phyloP scores from a whole-genome alignment of 352 stramenopile species.

The Globisporangium ultimum region DNA sequence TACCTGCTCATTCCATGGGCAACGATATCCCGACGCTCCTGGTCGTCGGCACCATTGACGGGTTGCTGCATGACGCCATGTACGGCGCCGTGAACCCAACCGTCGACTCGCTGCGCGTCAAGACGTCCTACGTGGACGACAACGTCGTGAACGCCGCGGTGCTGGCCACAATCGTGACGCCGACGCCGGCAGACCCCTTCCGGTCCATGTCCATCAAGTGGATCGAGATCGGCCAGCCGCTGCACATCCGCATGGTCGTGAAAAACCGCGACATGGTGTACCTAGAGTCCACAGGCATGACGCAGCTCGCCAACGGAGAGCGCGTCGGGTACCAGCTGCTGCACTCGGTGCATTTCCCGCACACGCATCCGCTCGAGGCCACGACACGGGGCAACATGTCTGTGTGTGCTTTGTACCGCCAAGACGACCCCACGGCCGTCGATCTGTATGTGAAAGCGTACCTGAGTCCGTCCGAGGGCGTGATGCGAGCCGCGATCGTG shows the following conservation, averaged over 20 bases:
- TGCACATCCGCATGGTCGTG: conserved; percentile 36
- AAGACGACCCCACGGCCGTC: too few species aligned
- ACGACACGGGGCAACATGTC: too few species aligned
- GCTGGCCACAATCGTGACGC: conserved; percentile 38
- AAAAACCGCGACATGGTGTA: too few species aligned
- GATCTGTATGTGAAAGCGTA: too few species aligned
- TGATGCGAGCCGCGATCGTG: too few species aligned
- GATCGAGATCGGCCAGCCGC: conserved; percentile 39
- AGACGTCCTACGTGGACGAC: conserved; percentile 45
- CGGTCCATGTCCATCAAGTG: conserved; percentile 55
- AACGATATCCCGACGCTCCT: conserved; percentile 36
- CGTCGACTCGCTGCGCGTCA: conserved; percentile 41
- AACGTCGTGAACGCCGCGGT: conserved; percentile 46
- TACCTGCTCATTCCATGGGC: neutral
- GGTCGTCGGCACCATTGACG: conserved; percentile 46
- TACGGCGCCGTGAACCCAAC: conserved; percentile 42
- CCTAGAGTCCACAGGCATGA: too few species aligned
- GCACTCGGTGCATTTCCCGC: too few species aligned
- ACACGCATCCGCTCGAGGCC: too few species aligned
- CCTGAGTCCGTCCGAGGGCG: too few species aligned
- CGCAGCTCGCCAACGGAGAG: too few species aligned
- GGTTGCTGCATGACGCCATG: conserved; percentile 54
- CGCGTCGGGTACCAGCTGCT: too few species aligned
- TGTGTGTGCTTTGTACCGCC: too few species aligned
- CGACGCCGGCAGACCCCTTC: conserved; percentile 47